Conservation (phyloP, 1,284 basidiomycete genomes). For the Ustilago cynodontis region DNA sequence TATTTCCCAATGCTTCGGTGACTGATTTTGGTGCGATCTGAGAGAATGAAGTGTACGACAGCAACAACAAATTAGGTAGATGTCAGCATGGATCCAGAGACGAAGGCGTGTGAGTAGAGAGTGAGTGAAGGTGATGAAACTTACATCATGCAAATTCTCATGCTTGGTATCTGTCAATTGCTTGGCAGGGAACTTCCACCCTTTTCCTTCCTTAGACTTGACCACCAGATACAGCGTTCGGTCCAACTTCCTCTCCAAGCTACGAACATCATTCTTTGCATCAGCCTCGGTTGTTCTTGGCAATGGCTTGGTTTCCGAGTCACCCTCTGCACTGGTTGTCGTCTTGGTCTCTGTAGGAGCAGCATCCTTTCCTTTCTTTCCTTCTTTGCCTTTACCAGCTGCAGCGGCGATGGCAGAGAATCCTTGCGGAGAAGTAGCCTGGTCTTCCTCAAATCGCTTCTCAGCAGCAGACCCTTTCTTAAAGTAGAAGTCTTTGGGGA, state of each 20-base stretch:
- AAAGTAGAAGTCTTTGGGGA: constrained; percentile 93
- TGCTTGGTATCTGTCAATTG: constrained; percentile 29
- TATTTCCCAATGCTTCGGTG: constrained; percentile 47
- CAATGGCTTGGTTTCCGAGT: constrained; percentile 71
- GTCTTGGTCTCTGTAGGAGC: background rate
- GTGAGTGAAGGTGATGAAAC: constrained; percentile 1
- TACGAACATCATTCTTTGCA: constrained; percentile 75
- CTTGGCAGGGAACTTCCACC: constrained; percentile 56
- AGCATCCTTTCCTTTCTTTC: constrained; percentile 19
- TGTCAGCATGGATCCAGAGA: too few species aligned
- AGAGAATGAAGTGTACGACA: background rate
- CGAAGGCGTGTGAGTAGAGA: background rate
- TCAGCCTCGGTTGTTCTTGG: constrained; percentile 75
- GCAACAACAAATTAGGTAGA: background rate
- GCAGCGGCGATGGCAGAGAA: constrained; percentile 39
- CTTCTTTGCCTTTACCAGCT: constrained; percentile 22
- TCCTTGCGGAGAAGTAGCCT: constrained; percentile 36
- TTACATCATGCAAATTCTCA: constrained; percentile 47
- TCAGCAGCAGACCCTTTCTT: constrained; percentile 90
- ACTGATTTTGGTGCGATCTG: constrained; percentile 52
- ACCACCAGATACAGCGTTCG: constrained; percentile 88
- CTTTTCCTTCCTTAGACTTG: constrained; percentile 70
- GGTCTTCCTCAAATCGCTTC: constrained; percentile 78
- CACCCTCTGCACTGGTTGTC: constrained; percentile 40
- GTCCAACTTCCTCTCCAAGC: constrained; percentile 83